These are phyloP conservation scores for Citrus maxima DNA, from an alignment of 345 rosid genomes.

Conservation along the genomic window DNA sequence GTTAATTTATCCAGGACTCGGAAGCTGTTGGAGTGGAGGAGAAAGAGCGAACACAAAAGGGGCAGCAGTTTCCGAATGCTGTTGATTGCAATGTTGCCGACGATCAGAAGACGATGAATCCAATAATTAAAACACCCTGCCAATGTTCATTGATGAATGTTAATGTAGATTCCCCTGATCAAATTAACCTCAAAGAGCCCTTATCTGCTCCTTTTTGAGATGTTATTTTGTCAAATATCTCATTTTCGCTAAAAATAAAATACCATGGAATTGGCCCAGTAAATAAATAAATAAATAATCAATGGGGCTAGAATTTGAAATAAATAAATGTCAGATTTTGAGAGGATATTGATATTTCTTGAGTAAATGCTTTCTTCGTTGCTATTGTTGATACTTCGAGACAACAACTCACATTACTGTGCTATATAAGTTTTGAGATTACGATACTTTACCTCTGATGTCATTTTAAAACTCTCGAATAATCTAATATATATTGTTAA, in stretches of 20 bases:
- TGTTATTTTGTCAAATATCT: background rate
- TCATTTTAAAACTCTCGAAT: no score
- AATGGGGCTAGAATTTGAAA: background rate
- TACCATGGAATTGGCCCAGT: no score
- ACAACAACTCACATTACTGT: background rate
- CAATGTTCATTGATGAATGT: slow-evolving; percentile 25
- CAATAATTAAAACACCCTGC: slow-evolving; percentile 29
- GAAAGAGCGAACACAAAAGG: background rate
- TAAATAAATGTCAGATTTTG: background rate
- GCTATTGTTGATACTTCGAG: no score
- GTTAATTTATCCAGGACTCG: slow-evolving; percentile 16
- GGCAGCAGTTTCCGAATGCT: background rate
- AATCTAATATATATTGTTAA: no score
- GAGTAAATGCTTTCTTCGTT: background rate
- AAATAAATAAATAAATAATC: background rate
- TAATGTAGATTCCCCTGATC: slow-evolving; percentile 22
- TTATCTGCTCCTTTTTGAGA: slow-evolving; percentile 45
- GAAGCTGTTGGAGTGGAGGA: background rate
- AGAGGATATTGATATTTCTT: background rate
- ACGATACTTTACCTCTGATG: no score
- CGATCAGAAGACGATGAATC: background rate
- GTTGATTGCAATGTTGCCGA: background rate
- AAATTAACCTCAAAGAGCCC: slow-evolving; percentile 32
- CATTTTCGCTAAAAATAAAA: no score
- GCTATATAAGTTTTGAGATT: background rate